Base-by-base conservation (phyloP, 2,329 filamentous ascomycete species). In the Colletotrichum sp. region DNA sequence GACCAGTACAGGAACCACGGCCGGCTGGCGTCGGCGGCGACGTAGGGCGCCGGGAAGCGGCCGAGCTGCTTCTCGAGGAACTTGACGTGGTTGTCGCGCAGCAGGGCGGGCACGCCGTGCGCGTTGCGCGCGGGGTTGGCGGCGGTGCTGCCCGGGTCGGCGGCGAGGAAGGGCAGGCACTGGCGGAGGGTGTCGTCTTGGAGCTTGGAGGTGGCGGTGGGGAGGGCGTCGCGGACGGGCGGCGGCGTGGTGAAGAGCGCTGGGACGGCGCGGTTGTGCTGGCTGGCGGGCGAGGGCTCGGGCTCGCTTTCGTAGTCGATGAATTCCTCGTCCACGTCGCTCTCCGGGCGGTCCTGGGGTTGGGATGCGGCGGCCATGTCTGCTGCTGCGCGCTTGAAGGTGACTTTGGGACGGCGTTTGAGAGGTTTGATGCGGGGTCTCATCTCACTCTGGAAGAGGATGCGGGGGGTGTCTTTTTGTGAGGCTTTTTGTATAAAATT, bases 1-100 rank as follows among this genome's bases (percentile, higher is more conserved):
- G 92, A 94, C 97, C 97, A 99, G 86, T 98, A 99, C 78, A 98
- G 90, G 81, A 98, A 91, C 97, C 97, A 99, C 12, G 97, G 96
- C 71, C 96, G 90, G 82, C 95, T 96, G 36, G 97, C 94, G 87
- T 99, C 97, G 79, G 96, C 91, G 65, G 89, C 90, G 68, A 93
- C 92, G 84, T 94, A 98, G 5, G 87, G 87, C 9, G 90, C 86
- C 0, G 96, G 95, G 76, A 98, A 92, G 65, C 87, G 88, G 28
- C 87, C 87, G 36, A 94, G 85, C 79, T 87, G 88, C 78, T 87
- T 89, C 78, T 89, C 88, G 66, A 96, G 85, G 82, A 95, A 96
- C 39, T 83, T 84, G 75, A 91, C 87, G 84, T 94, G 92, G 57
- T 87, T 87, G 76, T 86, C 86, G 57, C 94, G 92, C 79, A 93